phyloP scores from a whole-genome alignment of 345 rosid genomes.

The Populus davidiana region DNA sequence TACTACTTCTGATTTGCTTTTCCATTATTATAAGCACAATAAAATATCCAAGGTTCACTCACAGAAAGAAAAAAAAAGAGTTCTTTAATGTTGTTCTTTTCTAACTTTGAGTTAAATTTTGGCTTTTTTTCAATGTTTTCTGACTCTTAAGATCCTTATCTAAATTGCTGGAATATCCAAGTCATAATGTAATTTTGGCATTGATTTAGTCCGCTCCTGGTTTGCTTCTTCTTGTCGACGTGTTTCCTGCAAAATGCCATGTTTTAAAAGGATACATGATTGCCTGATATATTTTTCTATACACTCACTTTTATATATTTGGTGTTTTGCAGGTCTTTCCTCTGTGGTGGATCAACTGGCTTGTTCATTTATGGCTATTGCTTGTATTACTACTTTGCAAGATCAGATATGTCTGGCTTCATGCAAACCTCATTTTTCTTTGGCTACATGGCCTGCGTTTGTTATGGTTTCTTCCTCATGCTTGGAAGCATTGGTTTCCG shows the following conservation, averaged over 20 bases:
- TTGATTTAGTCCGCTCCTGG: not conserved
- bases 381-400: slow-evolving; percentile 42
- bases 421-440: slow-evolving; percentile 53
- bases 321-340: slow-evolving; percentile 33
- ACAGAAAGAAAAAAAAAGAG: not conserved
- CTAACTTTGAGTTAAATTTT: not conserved
- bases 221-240: not conserved
- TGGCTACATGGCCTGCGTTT: slow-evolving; percentile 55
- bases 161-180: not conserved
- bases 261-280: not conserved
- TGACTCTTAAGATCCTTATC: not conserved
- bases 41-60: not conserved
- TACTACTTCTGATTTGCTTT: not conserved
- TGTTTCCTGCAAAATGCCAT: not conserved
- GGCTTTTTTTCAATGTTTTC: not conserved
- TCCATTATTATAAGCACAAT: not conserved
- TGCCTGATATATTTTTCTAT: not conserved
- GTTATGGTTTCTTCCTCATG: slow-evolving; percentile 51
- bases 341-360: slow-evolving; percentile 52
- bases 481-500: slow-evolving; percentile 44
- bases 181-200: not conserved
- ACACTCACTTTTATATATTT: not conserved
- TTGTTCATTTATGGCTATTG: slow-evolving; percentile 43
- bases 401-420: slow-evolving; percentile 49
- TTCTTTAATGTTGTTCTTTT: not conserved